Evolutionary conservation across 202 grass and related monocot species (phyloP), one percentile per base, ranked within the genome.

Genomic region (Cymbopogon flexuosus): DNA sequence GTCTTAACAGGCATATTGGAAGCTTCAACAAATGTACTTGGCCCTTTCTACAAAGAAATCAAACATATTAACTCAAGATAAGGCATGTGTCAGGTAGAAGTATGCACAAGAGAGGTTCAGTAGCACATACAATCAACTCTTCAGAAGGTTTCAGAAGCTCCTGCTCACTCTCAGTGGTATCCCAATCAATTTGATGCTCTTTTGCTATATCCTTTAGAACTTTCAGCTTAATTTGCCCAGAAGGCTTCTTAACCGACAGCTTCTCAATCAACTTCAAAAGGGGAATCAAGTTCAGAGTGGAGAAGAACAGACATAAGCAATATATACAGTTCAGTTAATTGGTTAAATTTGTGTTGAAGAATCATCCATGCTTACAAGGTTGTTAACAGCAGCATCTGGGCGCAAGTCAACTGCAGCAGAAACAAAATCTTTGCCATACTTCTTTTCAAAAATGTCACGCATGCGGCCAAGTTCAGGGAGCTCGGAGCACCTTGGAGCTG

Each of bases 351-450:
- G 5, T n/a, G 12, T 45, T 5, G 43, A 73, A 45, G 52, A 10
- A 61, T 56, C 49, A 77, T 35, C 35, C 27, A 58, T 35, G 39
- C 68, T 94, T 90, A 98, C 96, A 68, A 93, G 82, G n/a, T 82
- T 84, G 79, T 99, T 99, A 46, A 99, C 96, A 71, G 84, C 70
- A 69, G 96, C 90, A 79, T 95, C 79, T 60, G 92, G 88, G 10
- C 86, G 90, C 45, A 99, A 81, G 12, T 99, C 96, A 54, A 84
- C 81, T 67, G 96, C 92, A 60, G 90, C 92, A 75, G 88, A 89
- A 67, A 93, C 88, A 15, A 95, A 99, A 89, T 93, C 96, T 80
- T 91, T 95, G 2, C 96, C 96, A 49, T 95, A 99, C 64, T 99
- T 99, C 77, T 99, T 99, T 81, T 91, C 92, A 47, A 99, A 99